Evolutionary conservation across 148 eudicot species (phyloP), one percentile per base, ranked within the genome.

Genomic region (Cornus florida): DNA sequence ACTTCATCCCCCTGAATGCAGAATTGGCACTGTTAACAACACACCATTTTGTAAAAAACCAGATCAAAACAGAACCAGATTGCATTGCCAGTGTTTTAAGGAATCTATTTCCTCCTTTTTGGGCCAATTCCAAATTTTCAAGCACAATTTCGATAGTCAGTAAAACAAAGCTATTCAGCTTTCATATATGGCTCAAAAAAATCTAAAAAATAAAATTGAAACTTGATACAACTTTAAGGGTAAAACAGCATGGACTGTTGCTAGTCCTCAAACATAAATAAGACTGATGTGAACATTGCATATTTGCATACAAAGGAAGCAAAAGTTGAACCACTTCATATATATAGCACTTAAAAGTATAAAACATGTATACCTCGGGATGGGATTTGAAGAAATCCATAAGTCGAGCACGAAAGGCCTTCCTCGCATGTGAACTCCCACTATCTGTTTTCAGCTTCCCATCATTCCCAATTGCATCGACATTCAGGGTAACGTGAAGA

Each of bases 1-100:
- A 96, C 79, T 48, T 96, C 94, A 83, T 82, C 94, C 33, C 80
- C 90, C 97, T 95, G 83, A 67, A 77, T 33, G 13, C 72, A 80
- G 59, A 77, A 77, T 28, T 62, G 16, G 50, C 10, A 43, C 38
- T 72, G 35, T 74, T 68, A 53, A 2, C 48, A 4, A 71, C 64
- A 13, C 60, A 23, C 60, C 48, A 7, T 62, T 17, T 24, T 56
- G 39, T n/a, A 38, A 23, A 75, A 23, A 43, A 66, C 11, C 1
- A 12, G 20, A 62, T 20, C 23, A 19, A 62, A 62, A 1, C 19
- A 6, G 1, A 62, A n/a, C 9, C 22, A 17, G 19, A 62, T 17
- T n/a, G 23, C 22, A 62, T 62, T 12, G 22, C 33, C 16, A 23
- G 20, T 13, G 13, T 7, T 38, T 31, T 57, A 35, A 56, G 12